A percentile compares a stretch with the other conserved stretches of the same genome.
Evolutionary conservation across 768 basidiomycete species (phyloP).

Genomic region (Russula earlei): DNA sequence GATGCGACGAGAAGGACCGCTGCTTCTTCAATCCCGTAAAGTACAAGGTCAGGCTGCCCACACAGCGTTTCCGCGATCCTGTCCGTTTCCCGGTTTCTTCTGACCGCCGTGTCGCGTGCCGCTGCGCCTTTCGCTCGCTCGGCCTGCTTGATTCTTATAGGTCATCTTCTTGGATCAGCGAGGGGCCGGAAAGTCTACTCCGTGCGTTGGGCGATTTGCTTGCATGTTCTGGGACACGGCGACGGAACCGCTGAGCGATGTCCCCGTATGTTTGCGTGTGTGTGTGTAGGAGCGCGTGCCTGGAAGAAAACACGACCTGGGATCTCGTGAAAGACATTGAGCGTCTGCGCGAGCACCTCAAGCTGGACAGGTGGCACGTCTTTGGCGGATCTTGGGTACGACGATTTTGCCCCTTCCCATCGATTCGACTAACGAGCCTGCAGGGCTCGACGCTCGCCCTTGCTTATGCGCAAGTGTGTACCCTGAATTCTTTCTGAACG

Average conservation of each 20-base stretch:
- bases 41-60: slow-evolving; percentile 61
- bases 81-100: not conserved
- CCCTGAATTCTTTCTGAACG: not conserved
- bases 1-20: slow-evolving; percentile 56
- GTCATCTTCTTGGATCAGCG: slow-evolving; percentile 87
- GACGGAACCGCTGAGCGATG: not conserved
- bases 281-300: slow-evolving; percentile 48
- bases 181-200: slow-evolving; percentile 79
- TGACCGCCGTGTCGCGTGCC: not conserved
- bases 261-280: slow-evolving; percentile 1
- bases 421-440: not conserved
- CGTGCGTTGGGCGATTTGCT: slow-evolving; percentile 37
- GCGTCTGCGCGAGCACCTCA: slow-evolving; percentile 62
- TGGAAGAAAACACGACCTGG: slow-evolving; percentile 91
- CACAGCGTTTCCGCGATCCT: not conserved
- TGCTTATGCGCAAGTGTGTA: slow-evolving; percentile 68
- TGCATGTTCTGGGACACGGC: not conserved
- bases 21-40: slow-evolving; percentile 76
- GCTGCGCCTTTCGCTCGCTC: too few relatives aligned
- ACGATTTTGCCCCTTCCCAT: not conserved
- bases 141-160: slow-evolving; percentile 29
- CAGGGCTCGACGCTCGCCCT: slow-evolving; percentile 82
- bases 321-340: slow-evolving; percentile 89
- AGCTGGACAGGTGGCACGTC: slow-evolving; percentile 83
- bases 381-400: slow-evolving; percentile 90